Conservation (phyloP, 31 red algal species). For the Porphyra umbilicalis region DNA sequence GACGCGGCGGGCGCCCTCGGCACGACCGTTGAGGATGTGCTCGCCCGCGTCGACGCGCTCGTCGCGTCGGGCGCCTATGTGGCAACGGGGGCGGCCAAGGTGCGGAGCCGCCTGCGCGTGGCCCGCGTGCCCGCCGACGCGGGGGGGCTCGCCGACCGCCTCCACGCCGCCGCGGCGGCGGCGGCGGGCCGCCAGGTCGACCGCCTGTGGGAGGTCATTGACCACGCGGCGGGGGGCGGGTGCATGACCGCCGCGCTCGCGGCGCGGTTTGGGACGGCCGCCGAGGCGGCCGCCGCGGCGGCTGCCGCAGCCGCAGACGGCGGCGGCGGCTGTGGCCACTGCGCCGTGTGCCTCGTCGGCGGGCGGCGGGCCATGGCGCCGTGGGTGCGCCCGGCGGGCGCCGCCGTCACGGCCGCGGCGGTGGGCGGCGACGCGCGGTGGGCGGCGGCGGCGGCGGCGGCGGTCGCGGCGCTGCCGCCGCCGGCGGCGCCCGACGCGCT, state of each 20-base stretch:
- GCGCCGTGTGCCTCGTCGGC: slow-evolving; percentile 44
- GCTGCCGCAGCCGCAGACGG: too few species aligned
- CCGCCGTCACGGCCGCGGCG: too few species aligned
- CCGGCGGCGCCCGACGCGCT: not conserved
- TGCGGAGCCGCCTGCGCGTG: slow-evolving; percentile 32
- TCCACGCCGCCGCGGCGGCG: slow-evolving; percentile 15
- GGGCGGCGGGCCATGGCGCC: slow-evolving; percentile 12
- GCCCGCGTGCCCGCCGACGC: slow-evolving; percentile 23
- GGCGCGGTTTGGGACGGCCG: slow-evolving; percentile 36
- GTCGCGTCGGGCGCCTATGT: slow-evolving; percentile 27
- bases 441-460: too few species aligned
- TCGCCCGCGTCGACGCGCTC: slow-evolving; percentile 42
- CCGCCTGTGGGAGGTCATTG: slow-evolving; percentile 35
- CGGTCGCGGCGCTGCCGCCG: not conserved
- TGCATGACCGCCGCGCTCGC: slow-evolving; percentile 38
- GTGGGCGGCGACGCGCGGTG: not conserved
- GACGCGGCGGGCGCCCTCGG: slow-evolving; percentile 24
- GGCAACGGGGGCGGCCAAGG: slow-evolving; percentile 18
- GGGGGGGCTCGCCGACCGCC: slow-evolving; percentile 6
- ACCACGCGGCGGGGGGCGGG: slow-evolving; percentile 28
- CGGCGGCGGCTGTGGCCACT: slow-evolving; percentile 35
- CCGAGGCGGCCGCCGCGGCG: not conserved
- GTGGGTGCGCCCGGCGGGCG: not conserved
- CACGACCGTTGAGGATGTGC: slow-evolving; percentile 27
- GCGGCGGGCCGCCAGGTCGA: slow-evolving; percentile 13